These are phyloP conservation scores for Capsicum pubescens DNA, from an alignment of 257 asterid species.

Conservation along the genomic window DNA sequence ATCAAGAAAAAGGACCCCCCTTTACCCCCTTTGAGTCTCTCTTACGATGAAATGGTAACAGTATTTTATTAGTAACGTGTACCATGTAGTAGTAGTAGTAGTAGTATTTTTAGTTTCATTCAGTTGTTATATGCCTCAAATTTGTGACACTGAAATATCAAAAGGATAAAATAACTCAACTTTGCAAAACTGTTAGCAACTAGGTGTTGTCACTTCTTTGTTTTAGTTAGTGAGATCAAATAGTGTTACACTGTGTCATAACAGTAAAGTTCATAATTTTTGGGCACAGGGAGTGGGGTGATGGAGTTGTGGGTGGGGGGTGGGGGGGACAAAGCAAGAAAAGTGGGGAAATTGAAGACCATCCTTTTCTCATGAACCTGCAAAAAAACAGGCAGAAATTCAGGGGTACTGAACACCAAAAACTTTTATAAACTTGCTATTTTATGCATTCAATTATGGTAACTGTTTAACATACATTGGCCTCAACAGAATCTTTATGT, in stretches of 20 bases:
- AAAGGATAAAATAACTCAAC: not conserved
- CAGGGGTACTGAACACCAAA: conserved; percentile 53
- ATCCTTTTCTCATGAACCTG: conserved; percentile 62
- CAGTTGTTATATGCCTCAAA: conserved; percentile 27
- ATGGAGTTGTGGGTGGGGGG: not conserved
- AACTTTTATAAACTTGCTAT: conserved; percentile 30
- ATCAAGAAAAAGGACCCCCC: conserved; percentile 25
- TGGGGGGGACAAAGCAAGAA: conserved; percentile 35
- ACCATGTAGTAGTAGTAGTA: not conserved
- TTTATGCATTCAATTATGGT: conserved; percentile 53
- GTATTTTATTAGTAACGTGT: not conserved
- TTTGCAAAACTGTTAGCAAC: conserved; percentile 3
- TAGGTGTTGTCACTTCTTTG: conserved; percentile 22
- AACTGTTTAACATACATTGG: conserved; percentile 59
- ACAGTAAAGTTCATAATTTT: not conserved
- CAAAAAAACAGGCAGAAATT: conserved; percentile 62
- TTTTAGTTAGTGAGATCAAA: conserved; percentile 1
- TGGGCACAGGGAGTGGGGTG: not conserved
- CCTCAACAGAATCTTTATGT: conserved; percentile 58
- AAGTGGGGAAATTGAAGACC: conserved; percentile 42
- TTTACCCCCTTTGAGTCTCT: not conserved
- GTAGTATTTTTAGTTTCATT: not conserved
- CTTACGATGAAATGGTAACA: conserved; percentile 4
- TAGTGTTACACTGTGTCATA: not conserved
- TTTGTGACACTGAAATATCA: conserved; percentile 39